Evolutionary conservation across 495 filamentous ascomycete genomes (phyloP), one percentile per base, ranked within the genome.

Genomic region (Lasiosphaeriaceae sp.): DNA sequence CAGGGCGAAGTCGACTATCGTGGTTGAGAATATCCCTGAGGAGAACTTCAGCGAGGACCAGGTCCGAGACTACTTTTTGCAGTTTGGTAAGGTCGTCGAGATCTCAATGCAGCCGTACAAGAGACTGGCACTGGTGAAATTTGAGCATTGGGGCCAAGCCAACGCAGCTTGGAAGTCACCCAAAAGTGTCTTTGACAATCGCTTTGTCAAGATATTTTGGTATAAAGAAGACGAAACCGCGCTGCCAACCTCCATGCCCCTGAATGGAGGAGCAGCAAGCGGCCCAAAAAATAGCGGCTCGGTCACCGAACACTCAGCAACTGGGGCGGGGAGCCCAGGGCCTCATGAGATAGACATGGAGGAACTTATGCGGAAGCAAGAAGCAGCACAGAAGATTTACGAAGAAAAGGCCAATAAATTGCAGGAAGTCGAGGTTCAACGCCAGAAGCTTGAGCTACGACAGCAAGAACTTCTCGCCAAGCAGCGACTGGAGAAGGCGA

Each of bases 171-270:
- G 91, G 73, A 84, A 86, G 16, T 96, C 90, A 41, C 94, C 94
- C 0, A 96, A 95, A 66, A 89, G 90, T 47, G 90, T 98, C 49
- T 98, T 98, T 63, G 91, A 96, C 59, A 98, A 98, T 60, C 81
- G 94, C 19, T 98, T 98, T 63, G 94, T 98, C 45, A 98, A 96
- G 68, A 91, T 98, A 5, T 98, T 92, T 65, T 98, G 94, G 94
- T 82, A 89, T 69, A 93, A 89, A 60, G 81, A 86, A 0, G 83
- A 85, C 2, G 67, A 60, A 3, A 47, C 65, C 3, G 35, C 51
- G 14, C 54, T 66, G 35, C 62, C 68, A 4, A 50, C 61, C 24
- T 54, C 57, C 4, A 37, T 48, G 54, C 43, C 62, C 51, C 6
- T 43, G 35, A 64, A 64, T 23, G 61, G 56, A 5, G 24, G 55